Evolutionary conservation across 129 eudicot species (phyloP).

Genomic region (Glebionis coronaria): DNA sequence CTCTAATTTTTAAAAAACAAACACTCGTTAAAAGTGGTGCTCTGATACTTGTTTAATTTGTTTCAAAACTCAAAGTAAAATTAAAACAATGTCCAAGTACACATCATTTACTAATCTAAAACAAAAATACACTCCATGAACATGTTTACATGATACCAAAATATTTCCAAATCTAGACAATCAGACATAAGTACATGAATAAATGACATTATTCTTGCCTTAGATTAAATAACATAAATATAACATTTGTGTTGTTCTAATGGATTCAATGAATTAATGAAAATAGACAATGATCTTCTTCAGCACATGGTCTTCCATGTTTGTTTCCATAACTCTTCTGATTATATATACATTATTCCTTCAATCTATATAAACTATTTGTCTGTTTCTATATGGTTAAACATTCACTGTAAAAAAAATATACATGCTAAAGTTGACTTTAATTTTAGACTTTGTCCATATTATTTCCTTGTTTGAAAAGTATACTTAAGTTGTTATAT

Average conservation of each 20-base stretch:
- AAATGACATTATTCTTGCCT: constrained; percentile 25
- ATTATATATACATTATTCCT: constrained; percentile 27
- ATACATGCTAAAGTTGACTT: not conserved
- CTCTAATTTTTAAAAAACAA: too few relatives aligned
- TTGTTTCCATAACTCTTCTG: constrained; percentile 38
- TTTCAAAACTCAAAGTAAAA: too few relatives aligned
- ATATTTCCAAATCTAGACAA: constrained; percentile 8
- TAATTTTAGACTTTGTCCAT: constrained; percentile 22
- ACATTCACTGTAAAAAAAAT: constrained; percentile 16
- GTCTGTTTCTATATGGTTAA: constrained; percentile 28
- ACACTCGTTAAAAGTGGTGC: too few relatives aligned
- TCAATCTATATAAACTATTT: constrained; percentile 20
- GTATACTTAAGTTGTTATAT: constrained; percentile 19
- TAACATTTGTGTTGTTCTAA: constrained; percentile 19
- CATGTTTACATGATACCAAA: too few relatives aligned
- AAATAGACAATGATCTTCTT: constrained; percentile 60
- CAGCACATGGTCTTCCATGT: constrained; percentile 70
- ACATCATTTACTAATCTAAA: too few relatives aligned
- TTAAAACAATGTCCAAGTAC: too few relatives aligned
- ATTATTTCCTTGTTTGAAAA: too few relatives aligned
- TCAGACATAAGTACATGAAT: constrained; percentile 18
- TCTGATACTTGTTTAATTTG: too few relatives aligned
- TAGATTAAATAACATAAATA: constrained; percentile 12
- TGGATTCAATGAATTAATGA: constrained; percentile 38
- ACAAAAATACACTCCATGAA: too few relatives aligned